These are phyloP conservation scores for Lachnellula cervina DNA, from an alignment of 2,329 filamentous ascomycete genomes.

Conservation along the genomic window DNA sequence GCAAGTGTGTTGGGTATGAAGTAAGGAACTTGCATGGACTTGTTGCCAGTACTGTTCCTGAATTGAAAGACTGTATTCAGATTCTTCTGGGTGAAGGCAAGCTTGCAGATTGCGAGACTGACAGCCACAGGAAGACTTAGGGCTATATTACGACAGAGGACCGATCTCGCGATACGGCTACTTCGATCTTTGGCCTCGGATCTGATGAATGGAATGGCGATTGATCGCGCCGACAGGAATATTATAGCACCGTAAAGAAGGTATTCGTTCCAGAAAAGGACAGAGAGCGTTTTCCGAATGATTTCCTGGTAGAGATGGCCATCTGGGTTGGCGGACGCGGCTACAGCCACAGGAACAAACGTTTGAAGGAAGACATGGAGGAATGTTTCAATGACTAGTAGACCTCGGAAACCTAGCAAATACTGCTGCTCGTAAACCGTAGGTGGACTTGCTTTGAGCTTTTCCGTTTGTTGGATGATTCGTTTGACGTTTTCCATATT, in stretches of 20 bases:
- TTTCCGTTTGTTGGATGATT: background rate
- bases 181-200: constrained; percentile 9
- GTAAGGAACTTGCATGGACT: constrained; percentile 32
- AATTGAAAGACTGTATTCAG: constrained; percentile 36
- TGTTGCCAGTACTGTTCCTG: constrained; percentile 34
- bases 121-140: constrained; percentile 38
- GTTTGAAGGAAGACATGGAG: constrained; percentile 41
- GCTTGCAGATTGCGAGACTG: constrained; percentile 37
- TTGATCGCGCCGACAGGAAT: constrained; percentile 40
- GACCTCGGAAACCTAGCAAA: constrained; percentile 40
- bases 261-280: constrained; percentile 42
- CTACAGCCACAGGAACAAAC: constrained; percentile 40
- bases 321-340: constrained; percentile 32
- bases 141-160: background rate
- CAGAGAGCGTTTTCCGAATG: constrained; percentile 40
- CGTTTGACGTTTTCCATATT: background rate
- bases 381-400: constrained; percentile 40
- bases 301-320: constrained; percentile 37
- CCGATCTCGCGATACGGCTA: background rate
- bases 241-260: constrained; percentile 43
- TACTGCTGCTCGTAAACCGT: constrained; percentile 23
- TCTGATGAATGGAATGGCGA: constrained; percentile 38
- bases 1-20: constrained; percentile 35
- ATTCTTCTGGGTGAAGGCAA: constrained; percentile 36
- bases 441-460: constrained; percentile 6